These are phyloP conservation scores for Drechslerella dactyloides DNA, from an alignment of 2,329 filamentous ascomycete genomes.

Conservation along the genomic window DNA sequence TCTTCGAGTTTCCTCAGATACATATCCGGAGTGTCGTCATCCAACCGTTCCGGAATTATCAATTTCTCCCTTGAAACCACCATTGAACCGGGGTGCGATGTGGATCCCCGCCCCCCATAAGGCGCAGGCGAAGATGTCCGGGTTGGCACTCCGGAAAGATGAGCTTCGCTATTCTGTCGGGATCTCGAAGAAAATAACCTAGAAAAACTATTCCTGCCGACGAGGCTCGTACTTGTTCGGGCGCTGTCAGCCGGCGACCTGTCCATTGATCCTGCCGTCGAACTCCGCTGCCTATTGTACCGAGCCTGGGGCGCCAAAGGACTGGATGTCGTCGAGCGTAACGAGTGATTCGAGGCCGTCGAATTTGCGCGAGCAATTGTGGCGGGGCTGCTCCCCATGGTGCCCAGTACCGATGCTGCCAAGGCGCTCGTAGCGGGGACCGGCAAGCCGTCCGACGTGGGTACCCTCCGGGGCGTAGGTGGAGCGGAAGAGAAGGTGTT, in stretches of 20 bases:
- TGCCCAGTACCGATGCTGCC: constrained; percentile 56
- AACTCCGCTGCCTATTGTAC: constrained; percentile 66
- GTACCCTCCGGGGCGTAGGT: constrained; percentile 25
- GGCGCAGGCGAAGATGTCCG: constrained; percentile 54
- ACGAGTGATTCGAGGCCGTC: constrained; percentile 72
- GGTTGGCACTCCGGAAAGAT: constrained; percentile 62
- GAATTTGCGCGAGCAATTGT: constrained; percentile 68
- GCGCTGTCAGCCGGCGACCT: constrained; percentile 49
- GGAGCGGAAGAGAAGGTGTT: constrained; percentile 33
- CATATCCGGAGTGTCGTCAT: constrained; percentile 87
- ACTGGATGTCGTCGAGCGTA: constrained; percentile 49
- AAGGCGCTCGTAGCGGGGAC: constrained; percentile 57
- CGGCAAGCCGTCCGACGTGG: constrained; percentile 31
- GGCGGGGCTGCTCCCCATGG: constrained; percentile 58
- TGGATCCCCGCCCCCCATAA: constrained; percentile 59
- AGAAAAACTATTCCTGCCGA: constrained; percentile 88
- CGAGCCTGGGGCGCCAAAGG: constrained; percentile 37
- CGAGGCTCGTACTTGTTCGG: constrained; percentile 46
- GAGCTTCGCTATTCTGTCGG: constrained; percentile 78
- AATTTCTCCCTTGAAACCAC: constrained; percentile 71
- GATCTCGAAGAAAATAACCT: constrained; percentile 81
- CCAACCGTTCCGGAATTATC: constrained; percentile 75
- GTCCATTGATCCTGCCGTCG: constrained; percentile 83
- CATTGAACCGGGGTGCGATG: constrained; percentile 82
- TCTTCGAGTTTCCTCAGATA: constrained; percentile 86